Conservation (phyloP, 2,329 filamentous ascomycete species). For the Atkinsonella texensis region DNA sequence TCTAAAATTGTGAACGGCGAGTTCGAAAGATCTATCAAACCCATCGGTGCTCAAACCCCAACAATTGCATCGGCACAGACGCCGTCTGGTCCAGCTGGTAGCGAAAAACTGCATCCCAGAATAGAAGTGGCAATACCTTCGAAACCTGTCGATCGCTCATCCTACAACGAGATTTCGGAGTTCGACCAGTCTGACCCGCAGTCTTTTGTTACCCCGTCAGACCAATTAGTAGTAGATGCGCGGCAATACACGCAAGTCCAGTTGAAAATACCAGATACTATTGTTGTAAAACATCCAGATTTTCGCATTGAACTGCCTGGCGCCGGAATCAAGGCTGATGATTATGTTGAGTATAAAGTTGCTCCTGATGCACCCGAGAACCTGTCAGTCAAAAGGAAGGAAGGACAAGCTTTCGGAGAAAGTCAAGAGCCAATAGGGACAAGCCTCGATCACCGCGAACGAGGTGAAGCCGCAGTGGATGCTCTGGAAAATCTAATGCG, state of each 20-base stretch:
- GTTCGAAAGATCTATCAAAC: slow-evolving; percentile 11
- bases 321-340: slow-evolving; percentile 35
- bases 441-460: slow-evolving; percentile 67
- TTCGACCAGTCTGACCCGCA: slow-evolving; percentile 9
- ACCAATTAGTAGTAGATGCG: slow-evolving; percentile 6
- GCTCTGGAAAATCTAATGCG: slow-evolving; percentile 58
- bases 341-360: slow-evolving; percentile 38
- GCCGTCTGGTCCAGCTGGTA: neutral
- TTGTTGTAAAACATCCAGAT: slow-evolving; percentile 10
- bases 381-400: slow-evolving; percentile 42
- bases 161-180: slow-evolving; percentile 22
- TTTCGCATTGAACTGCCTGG: slow-evolving; percentile 38
- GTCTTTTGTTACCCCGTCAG: slow-evolving; percentile 7
- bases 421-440: slow-evolving; percentile 46
- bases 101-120: slow-evolving; percentile 14
- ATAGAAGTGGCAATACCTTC: slow-evolving; percentile 38
- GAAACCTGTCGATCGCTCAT: slow-evolving; percentile 26
- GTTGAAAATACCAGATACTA: neutral
- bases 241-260: slow-evolving; percentile 8
- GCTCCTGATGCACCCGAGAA: slow-evolving; percentile 33
- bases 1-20: slow-evolving; percentile 26
- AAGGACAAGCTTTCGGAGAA: slow-evolving; percentile 34
- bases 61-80: neutral
- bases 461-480: slow-evolving; percentile 61
- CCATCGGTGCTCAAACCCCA: slow-evolving; percentile 8